These are phyloP conservation scores for Sordariomycetes sp. DNA, from an alignment of 2,329 filamentous ascomycete species.

Conservation along the genomic window DNA sequence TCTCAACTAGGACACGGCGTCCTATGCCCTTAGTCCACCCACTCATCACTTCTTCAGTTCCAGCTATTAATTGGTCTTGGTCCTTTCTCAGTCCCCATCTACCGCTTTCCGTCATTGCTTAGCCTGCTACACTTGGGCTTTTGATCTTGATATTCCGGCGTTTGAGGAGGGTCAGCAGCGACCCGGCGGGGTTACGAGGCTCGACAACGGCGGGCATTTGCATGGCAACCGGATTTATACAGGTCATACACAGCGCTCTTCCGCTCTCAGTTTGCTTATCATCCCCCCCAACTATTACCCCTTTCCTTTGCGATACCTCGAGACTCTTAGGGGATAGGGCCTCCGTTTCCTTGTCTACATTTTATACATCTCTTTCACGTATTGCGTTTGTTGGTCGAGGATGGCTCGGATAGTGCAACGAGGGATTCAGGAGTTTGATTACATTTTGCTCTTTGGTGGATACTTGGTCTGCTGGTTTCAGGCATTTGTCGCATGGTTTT, in stretches of 20 bases:
- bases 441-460: neutral
- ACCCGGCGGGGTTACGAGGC: too few species aligned
- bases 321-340: slow-evolving; percentile 5
- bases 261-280: slow-evolving; percentile 1
- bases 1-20: slow-evolving; percentile 24
- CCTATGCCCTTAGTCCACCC: neutral
- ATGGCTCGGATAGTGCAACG: neutral
- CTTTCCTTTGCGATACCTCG: slow-evolving; percentile 6
- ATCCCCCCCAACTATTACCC: neutral
- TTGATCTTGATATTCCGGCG: too few species aligned
- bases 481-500: neutral
- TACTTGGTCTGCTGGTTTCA: slow-evolving; percentile 3
- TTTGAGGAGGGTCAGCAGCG: too few species aligned
- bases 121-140: too few species aligned
- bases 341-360: slow-evolving; percentile 1
- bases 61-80: slow-evolving; percentile 9
- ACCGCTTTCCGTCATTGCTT: too few species aligned
- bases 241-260: slow-evolving; percentile 4
- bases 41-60: slow-evolving; percentile 3
- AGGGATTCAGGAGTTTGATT: neutral
- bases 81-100: too few species aligned
- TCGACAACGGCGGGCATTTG: slow-evolving; percentile 1
- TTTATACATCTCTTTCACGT: neutral
- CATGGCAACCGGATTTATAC: slow-evolving; percentile 2
- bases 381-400: neutral